Evolutionary conservation across 2,329 filamentous ascomycete genomes (phyloP), one percentile per base, ranked within the genome.

Genomic region (Fonsecaea erecta): DNA sequence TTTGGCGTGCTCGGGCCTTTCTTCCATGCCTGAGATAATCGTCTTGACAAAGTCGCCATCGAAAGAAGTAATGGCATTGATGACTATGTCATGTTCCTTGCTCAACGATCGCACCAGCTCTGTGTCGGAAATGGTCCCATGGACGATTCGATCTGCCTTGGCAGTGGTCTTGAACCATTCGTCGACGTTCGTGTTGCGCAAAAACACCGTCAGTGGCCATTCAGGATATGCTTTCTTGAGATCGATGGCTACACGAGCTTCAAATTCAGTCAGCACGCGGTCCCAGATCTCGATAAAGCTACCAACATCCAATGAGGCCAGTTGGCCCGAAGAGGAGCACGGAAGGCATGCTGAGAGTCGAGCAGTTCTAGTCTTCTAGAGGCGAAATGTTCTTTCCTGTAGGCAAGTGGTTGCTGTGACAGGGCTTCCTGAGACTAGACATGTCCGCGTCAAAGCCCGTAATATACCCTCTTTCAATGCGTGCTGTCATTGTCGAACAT

Each of bases 11-110:
- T 52, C 54, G 2, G 63, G 60, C 28, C 56, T 52, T 24, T 67
- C 56, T 58, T 68, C 63, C 63, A 68, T 63, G n/a, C 62, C 66
- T 7, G 62, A 26, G 24, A 68, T 63, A 18, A 65, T 54, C n/a
- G 35, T 40, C 12, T 59, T 37, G 51, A 65, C 30, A n/a, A 68
- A 58, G 28, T 46, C 59, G 18, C 59, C 63, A 14, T 65, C 60
- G 30, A 65, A 68, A 11, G 66, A 68, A 9, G 63, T 54, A 8
- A 60, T 61, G 18, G 60, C 62, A 35, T 68, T 68, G 63, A 68
- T 58, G 40, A 68, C 60, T 4, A 65, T 65, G 48, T 68, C 66
- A 51, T 68, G 66, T 18, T 68, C 62, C 28, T 63, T 61, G 56
- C 61, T 63, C 60, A 68, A 40, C 9, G 66, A 60, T 3, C 54